These are phyloP conservation scores for Mediolabrus comicus DNA, from an alignment of 108 stramenopile genomes.

Conservation along the genomic window DNA sequence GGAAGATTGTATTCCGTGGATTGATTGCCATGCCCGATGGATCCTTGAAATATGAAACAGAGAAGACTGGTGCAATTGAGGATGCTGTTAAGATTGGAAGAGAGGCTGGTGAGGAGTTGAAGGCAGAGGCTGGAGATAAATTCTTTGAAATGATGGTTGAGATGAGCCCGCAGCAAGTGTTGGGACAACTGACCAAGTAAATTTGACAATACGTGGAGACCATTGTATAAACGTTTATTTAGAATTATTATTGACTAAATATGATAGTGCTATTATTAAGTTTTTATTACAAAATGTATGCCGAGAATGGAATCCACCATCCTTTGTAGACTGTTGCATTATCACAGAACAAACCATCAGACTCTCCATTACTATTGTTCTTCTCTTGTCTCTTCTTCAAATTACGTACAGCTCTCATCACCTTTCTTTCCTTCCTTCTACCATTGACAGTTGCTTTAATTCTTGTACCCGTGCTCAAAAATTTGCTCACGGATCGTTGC, in stretches of 20 bases:
- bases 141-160: conserved; percentile 96
- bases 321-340: conserved; percentile 9
- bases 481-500: neutral
- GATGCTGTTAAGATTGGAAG: conserved; percentile 83
- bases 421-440: conserved; percentile 10
- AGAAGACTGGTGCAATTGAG: conserved; percentile 69
- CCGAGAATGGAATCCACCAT: conserved; percentile 14
- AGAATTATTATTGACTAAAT: neutral
- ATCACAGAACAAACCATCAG: neutral
- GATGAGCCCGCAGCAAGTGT: conserved; percentile 89
- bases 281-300: conserved; percentile 2
- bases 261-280: neutral
- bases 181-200: conserved; percentile 89
- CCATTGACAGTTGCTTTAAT: neutral
- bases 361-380: neutral
- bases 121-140: conserved; percentile 87
- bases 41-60: conserved; percentile 77
- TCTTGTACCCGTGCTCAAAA: neutral
- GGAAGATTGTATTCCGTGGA: conserved; percentile 84
- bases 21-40: conserved; percentile 95
- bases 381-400: conserved; percentile 1
- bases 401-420: neutral
- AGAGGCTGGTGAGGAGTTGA: conserved; percentile 84
- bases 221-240: conserved; percentile 3
- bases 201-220: neutral